Evolutionary conservation across 2,329 filamentous ascomycete genomes (phyloP).

Genomic region (Trichophyton benhamiae): DNA sequence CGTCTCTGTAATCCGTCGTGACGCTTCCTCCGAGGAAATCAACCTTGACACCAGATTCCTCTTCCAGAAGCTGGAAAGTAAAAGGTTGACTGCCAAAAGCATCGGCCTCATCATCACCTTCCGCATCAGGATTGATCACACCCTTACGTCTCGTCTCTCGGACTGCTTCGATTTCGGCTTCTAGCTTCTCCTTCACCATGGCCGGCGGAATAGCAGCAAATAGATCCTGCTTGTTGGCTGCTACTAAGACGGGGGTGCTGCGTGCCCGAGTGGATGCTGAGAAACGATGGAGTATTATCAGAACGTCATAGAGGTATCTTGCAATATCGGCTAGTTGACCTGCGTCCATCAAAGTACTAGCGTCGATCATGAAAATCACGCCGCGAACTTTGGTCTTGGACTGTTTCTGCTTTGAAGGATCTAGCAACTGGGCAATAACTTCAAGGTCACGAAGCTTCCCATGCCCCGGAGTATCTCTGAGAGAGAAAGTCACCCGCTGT

Average conservation of each 20-base stretch:
- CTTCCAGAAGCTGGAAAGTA: conserved; percentile 66
- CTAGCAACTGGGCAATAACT: conserved; percentile 29
- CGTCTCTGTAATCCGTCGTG: conserved; percentile 43
- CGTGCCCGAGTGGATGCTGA: conserved; percentile 32
- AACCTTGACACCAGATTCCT: conserved; percentile 62
- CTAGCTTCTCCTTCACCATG: conserved; percentile 61
- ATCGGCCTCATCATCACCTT: conserved; percentile 61
- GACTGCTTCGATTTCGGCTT: conserved; percentile 69
- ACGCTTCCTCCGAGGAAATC: conserved; percentile 58
- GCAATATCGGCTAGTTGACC: conserved; percentile 56
- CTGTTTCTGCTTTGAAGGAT: conserved; percentile 25
- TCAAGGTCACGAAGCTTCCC: conserved; percentile 68
- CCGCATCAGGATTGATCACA: conserved; percentile 54
- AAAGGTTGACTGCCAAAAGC: conserved; percentile 83
- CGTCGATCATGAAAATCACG: conserved; percentile 81
- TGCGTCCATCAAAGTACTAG: conserved; percentile 46
- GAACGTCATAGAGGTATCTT: conserved; percentile 74
- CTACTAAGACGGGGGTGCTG: conserved; percentile 64
- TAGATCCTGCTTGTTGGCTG: conserved; percentile 89
- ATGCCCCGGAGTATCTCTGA: conserved; percentile 77
- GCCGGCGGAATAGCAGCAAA: conserved; percentile 79
- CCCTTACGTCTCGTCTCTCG: conserved; percentile 66
- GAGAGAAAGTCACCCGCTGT: conserved; percentile 27
- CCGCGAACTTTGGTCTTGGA: conserved; percentile 38
- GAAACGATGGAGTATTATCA: conserved; percentile 70